Conservation (phyloP, 306 rosid genomes). For the Oxytropis ochrocephala region DNA sequence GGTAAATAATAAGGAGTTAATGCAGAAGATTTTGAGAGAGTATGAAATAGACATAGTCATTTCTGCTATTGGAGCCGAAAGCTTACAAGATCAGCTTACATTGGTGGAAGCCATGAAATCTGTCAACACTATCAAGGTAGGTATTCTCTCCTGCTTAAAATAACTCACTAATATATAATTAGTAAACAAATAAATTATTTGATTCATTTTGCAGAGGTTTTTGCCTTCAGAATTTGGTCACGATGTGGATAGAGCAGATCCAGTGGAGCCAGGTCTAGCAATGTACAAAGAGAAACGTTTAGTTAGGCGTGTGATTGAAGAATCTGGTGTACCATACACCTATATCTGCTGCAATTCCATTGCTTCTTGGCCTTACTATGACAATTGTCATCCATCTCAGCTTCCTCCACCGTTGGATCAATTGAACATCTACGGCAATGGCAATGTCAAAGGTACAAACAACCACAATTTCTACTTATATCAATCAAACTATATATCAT, state of each 20-base stretch:
- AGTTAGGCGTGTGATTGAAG: constrained; percentile 43
- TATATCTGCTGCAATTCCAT: constrained; percentile 69
- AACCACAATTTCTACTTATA: not conserved
- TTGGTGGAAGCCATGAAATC: constrained; percentile 54
- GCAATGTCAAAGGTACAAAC: constrained; percentile 52
- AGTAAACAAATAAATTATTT: too few species aligned
- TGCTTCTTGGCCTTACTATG: constrained; percentile 79
- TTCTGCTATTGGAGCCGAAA: constrained; percentile 49
- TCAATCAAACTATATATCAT: not conserved
- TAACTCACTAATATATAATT: too few species aligned
- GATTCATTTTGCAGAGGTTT: constrained; percentile 42
- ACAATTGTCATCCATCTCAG: constrained; percentile 61
- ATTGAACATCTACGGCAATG: constrained; percentile 64
- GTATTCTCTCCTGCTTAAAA: not conserved
- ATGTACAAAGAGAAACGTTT: constrained; percentile 51
- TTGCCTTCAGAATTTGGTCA: constrained; percentile 83
- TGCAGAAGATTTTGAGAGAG: constrained; percentile 50
- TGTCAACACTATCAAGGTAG: constrained; percentile 50
- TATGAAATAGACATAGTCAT: constrained; percentile 54
- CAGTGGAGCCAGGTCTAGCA: constrained; percentile 60
- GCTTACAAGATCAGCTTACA: constrained; percentile 44
- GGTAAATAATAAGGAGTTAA: constrained; percentile 35
- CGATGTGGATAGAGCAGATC: constrained; percentile 66
- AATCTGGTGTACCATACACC: constrained; percentile 48
- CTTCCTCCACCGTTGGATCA: constrained; percentile 67